Evolutionary conservation across 179 eudicot species (phyloP), one percentile per base, ranked within the genome.

Genomic region (Amaranthus tricolor): DNA sequence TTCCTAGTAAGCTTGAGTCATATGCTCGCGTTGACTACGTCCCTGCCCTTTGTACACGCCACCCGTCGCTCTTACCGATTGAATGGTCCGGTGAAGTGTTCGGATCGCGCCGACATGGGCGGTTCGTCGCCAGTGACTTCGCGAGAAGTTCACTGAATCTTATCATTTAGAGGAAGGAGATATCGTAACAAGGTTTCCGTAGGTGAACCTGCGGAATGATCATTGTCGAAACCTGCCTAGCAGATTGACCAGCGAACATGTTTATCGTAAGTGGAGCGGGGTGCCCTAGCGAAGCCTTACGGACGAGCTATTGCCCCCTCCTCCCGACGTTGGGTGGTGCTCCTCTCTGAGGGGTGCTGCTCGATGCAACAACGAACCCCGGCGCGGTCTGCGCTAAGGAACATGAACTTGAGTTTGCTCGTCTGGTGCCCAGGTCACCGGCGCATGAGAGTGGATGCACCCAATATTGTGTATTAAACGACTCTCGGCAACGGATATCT

Each of bases 51-150:
- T 80, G 82, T 74, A 80, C 77, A 75, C 81, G 76, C 81, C 79
- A 82, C 82, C 79, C 76, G 79, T 82, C 79, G 78, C 83, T 85
- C 86, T 80, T 83, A 85, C 85, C 78, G 79, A 87, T 85, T 87
- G 88, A 85, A 87, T 87, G 78, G 84, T 85, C 86, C 85, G 82
- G 79, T 87, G 85, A 87, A 85, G 85, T 86, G 84, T 86, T 84
- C 74, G 70, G 79, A 80, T 80, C 61, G 74, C 79, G 74, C 74
- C 71, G 74, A 68, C 61, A 71, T 79, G 79, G 79, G 79, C 74
- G 61, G 68, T 76, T 68, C 54, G 74, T 74, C 61, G 54, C 44
- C 53, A 62, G 16, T 2, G 68, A 76, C 68, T 60, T 76, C 19
- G 50, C 72, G 51, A 66, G 72, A 66, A 74, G 65, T 74, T 74